phyloP scores from a whole-genome alignment of 441 rosid genomes.

The Caryocar brasiliense region DNA sequence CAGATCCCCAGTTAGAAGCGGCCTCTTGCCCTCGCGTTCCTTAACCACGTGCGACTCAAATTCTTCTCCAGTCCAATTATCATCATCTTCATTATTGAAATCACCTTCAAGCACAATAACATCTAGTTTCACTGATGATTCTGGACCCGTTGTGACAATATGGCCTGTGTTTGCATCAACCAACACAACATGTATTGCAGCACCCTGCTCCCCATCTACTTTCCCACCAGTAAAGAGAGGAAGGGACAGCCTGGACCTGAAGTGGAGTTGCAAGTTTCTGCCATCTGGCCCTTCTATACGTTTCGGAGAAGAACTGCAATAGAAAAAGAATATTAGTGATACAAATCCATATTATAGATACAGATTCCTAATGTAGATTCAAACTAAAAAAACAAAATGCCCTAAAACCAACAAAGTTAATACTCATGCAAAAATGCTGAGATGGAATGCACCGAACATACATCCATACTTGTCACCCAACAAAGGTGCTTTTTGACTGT shows the following conservation, averaged over 20 bases:
- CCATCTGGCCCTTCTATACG: slow-evolving; percentile 67
- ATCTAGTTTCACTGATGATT: slow-evolving; percentile 59
- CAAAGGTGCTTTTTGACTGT: background rate
- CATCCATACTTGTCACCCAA: background rate
- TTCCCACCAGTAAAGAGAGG: slow-evolving; percentile 85
- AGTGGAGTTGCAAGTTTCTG: slow-evolving; percentile 63
- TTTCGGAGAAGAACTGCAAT: slow-evolving; percentile 65
- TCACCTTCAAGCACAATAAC: slow-evolving; percentile 84
- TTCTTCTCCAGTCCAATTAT: slow-evolving; percentile 67
- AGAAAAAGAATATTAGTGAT: no score
- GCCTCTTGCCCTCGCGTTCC: slow-evolving; percentile 86
- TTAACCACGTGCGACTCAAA: slow-evolving; percentile 69
- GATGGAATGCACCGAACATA: background rate
- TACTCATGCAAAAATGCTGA: background rate
- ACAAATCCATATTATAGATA: no score
- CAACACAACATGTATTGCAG: slow-evolving; percentile 59
- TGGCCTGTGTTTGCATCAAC: slow-evolving; percentile 46
- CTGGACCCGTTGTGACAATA: slow-evolving; percentile 60
- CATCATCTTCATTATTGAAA: slow-evolving; percentile 68
- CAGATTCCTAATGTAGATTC: no score
- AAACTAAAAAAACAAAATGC: no score
- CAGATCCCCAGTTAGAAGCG: slow-evolving; percentile 69
- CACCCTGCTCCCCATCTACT: slow-evolving; percentile 86
- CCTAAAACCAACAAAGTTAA: no score
- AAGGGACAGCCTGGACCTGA: slow-evolving; percentile 66